Conservation (phyloP, 805 yeast genomes). For the Wilhelminamyces savonicus region DNA sequence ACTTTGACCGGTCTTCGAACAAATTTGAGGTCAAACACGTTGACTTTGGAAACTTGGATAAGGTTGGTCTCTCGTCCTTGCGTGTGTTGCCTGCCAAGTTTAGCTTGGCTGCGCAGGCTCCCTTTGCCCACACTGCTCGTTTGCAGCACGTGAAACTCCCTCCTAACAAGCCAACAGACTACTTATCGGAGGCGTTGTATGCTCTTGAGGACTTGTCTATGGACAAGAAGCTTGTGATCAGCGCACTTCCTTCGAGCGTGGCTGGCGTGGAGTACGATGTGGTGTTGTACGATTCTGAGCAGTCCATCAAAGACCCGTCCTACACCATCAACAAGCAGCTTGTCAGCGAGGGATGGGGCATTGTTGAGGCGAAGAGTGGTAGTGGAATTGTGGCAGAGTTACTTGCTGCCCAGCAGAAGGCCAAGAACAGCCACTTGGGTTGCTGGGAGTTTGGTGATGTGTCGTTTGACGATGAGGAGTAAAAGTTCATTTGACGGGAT, state of each 20-base stretch:
- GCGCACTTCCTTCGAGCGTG: conserved; percentile 37
- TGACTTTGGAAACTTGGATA: conserved; percentile 55
- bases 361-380: conserved; percentile 35
- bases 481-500: no score
- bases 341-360: conserved; percentile 54
- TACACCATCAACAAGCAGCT: conserved; percentile 57
- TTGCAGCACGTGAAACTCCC: conserved; percentile 53
- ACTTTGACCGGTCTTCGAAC: conserved; percentile 37
- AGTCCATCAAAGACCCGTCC: conserved; percentile 45
- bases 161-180: conserved; percentile 49
- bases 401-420: conserved; percentile 36
- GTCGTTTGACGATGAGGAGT: conserved; percentile 44
- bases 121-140: conserved; percentile 51
- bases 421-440: conserved; percentile 47
- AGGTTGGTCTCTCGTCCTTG: conserved; percentile 38
- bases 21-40: conserved; percentile 49
- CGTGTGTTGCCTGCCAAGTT: conserved; percentile 50
- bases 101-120: conserved; percentile 30
- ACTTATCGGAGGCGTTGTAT: conserved; percentile 47
- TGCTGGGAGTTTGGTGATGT: conserved; percentile 78
- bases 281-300: conserved; percentile 50
- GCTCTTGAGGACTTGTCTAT: conserved; percentile 47
- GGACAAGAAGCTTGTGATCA: conserved; percentile 50
- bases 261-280: conserved; percentile 42
- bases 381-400: conserved; percentile 29